Percentiles rank a stretch among this genome's conserved stretches.
These are phyloP conservation scores for Sanghuangporus baumii DNA, from an alignment of 1,284 basidiomycete genomes.

Conservation along the genomic window DNA sequence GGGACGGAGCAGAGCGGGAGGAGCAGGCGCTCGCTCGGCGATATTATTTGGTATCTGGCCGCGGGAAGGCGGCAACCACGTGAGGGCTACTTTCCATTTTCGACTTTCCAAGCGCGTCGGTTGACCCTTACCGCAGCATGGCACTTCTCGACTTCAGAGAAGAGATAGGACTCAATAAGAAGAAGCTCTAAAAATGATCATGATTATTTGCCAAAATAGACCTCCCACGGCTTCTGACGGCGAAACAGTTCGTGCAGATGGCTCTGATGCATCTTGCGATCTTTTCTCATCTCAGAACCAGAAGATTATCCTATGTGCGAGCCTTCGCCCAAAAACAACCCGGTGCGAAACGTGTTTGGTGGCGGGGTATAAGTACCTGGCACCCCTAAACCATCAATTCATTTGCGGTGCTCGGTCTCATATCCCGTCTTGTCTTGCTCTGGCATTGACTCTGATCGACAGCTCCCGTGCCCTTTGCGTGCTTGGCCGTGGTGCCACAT, in stretches of 20 bases:
- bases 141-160: too few relatives aligned
- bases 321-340: neutral
- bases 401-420: neutral
- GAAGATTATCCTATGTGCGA: neutral
- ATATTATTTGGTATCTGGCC: neutral
- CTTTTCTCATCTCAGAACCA: neutral
- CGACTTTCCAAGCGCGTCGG: neutral
- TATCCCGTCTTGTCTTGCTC: neutral
- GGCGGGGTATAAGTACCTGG: neutral
- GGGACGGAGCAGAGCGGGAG: neutral
- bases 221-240: neutral
- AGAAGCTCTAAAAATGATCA: too few relatives aligned
- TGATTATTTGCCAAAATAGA: neutral
- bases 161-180: too few relatives aligned
- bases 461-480: neutral
- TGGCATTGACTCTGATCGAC: neutral
- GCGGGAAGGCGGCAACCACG: neutral
- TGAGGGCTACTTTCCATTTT: neutral
- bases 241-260: neutral
- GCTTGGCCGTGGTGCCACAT: neutral
- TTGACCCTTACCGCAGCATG: too few relatives aligned
- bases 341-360: neutral
- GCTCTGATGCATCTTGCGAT: neutral
- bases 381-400: neutral
- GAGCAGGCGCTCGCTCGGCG: neutral